Evolutionary conservation across 441 rosid genomes (phyloP).

Genomic region (Populus tomentosa): DNA sequence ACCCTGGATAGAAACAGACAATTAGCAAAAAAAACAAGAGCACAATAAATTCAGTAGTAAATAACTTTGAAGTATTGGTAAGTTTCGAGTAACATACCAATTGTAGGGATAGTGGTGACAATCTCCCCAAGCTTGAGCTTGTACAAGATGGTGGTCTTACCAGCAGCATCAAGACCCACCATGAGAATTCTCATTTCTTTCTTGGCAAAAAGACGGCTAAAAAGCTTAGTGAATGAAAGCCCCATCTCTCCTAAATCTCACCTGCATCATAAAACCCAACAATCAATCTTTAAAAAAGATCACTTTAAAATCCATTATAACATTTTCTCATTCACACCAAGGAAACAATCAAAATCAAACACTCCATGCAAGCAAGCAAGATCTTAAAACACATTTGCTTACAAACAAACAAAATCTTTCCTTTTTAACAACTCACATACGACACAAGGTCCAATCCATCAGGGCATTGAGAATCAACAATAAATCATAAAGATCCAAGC

Average conservation of each 20-base stretch:
- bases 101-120: constrained; percentile 51
- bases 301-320: not conserved
- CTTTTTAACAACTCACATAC: not conserved
- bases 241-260: constrained; percentile 41
- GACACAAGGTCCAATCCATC: not conserved
- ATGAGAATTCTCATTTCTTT: constrained; percentile 84
- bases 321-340: not conserved
- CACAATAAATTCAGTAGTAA: not conserved
- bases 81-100: constrained; percentile 2
- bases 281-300: not conserved
- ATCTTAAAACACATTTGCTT: not conserved
- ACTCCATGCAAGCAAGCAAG: not conserved
- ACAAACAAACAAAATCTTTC: not conserved
- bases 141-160: constrained; percentile 83
- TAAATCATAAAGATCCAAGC: not conserved
- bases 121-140: constrained; percentile 90
- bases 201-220: constrained; percentile 79
- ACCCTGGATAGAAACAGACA: not conserved
- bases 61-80: not conserved
- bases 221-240: constrained; percentile 63
- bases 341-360: not conserved
- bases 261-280: not conserved
- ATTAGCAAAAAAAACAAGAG: not conserved
- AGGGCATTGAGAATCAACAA: not conserved
- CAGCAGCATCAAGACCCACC: constrained; percentile 94